A percentile compares a stretch with the other conserved stretches of the same genome.
Conservation (phyloP, 106 monocot genomes). For the Cymbidium sinense region DNA sequence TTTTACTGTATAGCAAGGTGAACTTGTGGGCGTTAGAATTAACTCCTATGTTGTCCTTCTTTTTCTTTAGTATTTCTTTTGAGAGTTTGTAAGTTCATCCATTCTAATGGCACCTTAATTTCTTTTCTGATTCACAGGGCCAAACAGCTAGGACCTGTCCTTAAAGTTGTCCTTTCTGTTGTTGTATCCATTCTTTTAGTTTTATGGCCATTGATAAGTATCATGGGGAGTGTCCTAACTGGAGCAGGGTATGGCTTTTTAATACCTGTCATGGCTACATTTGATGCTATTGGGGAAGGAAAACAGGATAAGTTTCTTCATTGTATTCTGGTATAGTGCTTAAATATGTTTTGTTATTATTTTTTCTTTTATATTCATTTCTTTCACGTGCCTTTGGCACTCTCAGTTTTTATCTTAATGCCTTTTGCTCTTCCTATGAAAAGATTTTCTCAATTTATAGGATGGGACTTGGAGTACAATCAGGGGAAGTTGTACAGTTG, state of each 20-base stretch:
- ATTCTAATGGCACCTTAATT: slow-evolving; percentile 3
- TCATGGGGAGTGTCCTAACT: slow-evolving; percentile 55
- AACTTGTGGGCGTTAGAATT: neutral
- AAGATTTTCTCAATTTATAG: slow-evolving; percentile 20
- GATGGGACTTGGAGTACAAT: slow-evolving; percentile 96
- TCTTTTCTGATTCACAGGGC: slow-evolving; percentile 49
- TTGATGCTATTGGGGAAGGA: slow-evolving; percentile 92
- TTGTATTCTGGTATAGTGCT: slow-evolving; percentile 58
- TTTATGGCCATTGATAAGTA: slow-evolving; percentile 54
- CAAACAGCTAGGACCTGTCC: slow-evolving; percentile 67
- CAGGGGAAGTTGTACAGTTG: slow-evolving; percentile 65
- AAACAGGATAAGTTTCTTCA: slow-evolving; percentile 52
- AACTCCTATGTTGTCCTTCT: neutral
- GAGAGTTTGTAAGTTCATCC: neutral
- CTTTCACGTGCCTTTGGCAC: neutral
- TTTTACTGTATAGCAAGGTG: slow-evolving; percentile 78
- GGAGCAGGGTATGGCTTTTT: slow-evolving; percentile 80
- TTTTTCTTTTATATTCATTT: neutral
- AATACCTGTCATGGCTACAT: slow-evolving; percentile 72
- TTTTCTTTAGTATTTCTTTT: slow-evolving; percentile 5
- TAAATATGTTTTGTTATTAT: slow-evolving; percentile 6
- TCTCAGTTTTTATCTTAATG: neutral
- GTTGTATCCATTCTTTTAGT: slow-evolving; percentile 30
- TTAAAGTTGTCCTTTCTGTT: slow-evolving; percentile 55
- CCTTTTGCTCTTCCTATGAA: neutral